Percentiles rank a stretch among this genome's conserved stretches.
phyloP scores from a whole-genome alignment of 1,284 basidiomycete genomes.

The Sporisorium iseilematis-ciliati region DNA sequence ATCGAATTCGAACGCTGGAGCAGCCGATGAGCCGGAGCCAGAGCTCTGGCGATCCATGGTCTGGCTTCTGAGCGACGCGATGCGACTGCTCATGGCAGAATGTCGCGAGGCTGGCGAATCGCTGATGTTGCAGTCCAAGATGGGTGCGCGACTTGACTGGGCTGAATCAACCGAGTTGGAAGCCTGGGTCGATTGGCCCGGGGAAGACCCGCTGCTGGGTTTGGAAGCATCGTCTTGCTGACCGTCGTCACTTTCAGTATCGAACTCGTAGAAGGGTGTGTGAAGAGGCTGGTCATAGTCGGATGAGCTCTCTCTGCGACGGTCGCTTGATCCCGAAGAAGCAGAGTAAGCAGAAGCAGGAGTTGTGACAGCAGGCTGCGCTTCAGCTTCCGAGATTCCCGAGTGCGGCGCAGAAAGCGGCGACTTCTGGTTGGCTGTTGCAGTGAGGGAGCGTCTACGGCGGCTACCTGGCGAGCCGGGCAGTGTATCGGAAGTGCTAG shows the following conservation, averaged over 20 bases:
- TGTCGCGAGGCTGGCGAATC: constrained; percentile 8
- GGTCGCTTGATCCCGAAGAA: not conserved
- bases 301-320: constrained; percentile 1
- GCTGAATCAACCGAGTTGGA: not conserved
- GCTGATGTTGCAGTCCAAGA: constrained; percentile 13
- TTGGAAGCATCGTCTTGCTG: not conserved
- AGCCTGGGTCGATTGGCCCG: not conserved
- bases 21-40: constrained; percentile 8
- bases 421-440: constrained; percentile 23
- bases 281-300: constrained; percentile 30
- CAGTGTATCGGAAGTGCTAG: constrained; percentile 23
- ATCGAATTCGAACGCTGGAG: constrained; percentile 34
- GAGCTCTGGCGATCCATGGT: constrained; percentile 15
- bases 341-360: constrained; percentile 10
- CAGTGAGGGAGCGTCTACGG: constrained; percentile 26
- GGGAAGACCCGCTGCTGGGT: constrained; percentile 6
- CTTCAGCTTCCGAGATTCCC: not conserved
- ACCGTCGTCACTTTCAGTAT: constrained; percentile 14
- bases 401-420: constrained; percentile 32
- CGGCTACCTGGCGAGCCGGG: constrained; percentile 24
- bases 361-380: not conserved
- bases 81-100: constrained; percentile 23
- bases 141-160: not conserved
- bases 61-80: constrained; percentile 10
- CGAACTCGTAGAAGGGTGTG: constrained; percentile 39